Evolutionary conservation across 1,284 basidiomycete genomes (phyloP).

Genomic region (Rugosomyces carneus): DNA sequence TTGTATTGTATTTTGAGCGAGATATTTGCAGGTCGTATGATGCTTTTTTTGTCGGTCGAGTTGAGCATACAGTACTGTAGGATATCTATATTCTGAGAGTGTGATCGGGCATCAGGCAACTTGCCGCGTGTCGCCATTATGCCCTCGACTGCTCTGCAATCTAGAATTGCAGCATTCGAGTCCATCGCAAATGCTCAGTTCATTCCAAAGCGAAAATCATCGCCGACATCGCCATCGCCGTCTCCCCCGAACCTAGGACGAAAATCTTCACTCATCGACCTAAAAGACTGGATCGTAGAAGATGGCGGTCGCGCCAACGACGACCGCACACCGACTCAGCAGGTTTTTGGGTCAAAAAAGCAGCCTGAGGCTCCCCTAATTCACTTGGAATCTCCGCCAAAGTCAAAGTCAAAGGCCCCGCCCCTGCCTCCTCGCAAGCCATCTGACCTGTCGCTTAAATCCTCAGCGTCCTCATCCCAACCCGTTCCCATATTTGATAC

Average conservation of each 20-base stretch:
- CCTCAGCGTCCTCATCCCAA: constrained; percentile 32
- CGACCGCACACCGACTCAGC: constrained; percentile 24
- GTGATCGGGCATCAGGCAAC: neutral
- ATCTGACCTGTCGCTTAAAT: constrained; percentile 44
- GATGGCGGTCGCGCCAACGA: constrained; percentile 32
- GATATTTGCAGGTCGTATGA: neutral
- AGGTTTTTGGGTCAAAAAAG: constrained; percentile 14
- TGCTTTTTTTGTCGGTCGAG: too few species aligned
- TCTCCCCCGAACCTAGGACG: constrained; percentile 46
- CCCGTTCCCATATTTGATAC: constrained; percentile 30
- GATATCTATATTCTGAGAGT: too few species aligned
- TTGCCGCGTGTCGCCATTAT: constrained; percentile 25
- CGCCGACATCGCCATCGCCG: constrained; percentile 41
- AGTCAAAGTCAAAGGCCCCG: constrained; percentile 22
- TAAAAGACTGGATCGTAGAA: constrained; percentile 70
- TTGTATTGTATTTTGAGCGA: neutral
- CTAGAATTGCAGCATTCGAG: constrained; percentile 55
- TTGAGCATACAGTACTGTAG: too few species aligned
- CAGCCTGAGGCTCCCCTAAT: constrained; percentile 39
- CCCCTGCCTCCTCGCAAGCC: constrained; percentile 39
- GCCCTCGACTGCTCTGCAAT: constrained; percentile 49
- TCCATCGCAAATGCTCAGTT: constrained; percentile 28
- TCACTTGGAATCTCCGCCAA: constrained; percentile 43
- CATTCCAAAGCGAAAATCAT: constrained; percentile 29
- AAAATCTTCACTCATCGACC: constrained; percentile 62